Evolutionary conservation across 371 early-diverging fungal genomes (phyloP), one percentile per base, ranked within the genome.

Genomic region (Syncephalastrum racemosum): DNA sequence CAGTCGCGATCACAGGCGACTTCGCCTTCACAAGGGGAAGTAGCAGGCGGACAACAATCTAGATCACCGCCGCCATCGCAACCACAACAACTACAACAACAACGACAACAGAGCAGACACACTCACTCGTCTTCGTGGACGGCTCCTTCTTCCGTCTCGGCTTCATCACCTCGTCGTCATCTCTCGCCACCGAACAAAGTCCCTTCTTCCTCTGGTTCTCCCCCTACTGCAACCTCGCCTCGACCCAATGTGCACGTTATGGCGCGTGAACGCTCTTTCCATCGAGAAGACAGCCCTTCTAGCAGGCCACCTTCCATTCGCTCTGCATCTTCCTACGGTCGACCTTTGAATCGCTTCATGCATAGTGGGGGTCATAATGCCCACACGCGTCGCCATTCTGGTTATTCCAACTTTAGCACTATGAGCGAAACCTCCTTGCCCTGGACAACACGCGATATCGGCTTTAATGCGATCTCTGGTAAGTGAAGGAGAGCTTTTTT

Each of bases 401-500:
- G 70, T 16, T 78, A 81, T 20, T 82, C 82, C 8, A 82, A 70
- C 56, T 84, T 74, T 55, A 82, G 82, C 39, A 84, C 84, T 10
- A 73, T 84, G 66, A 82, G 82, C 23, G 84, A 84, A 59, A 77
- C 72, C n/a, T 81, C 81, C 4, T 66, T 81, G 36, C 84, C 84
- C 14, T 84, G 84, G 84, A 84, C 84, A 27, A 78, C 81, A 6
- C 73, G 71, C 27, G 85, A 85, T 60, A 85, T 85, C 63, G 85
- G 85, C 8, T 80, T 85, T 56, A 83, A 85, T 61, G 85, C 80
- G 27, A 75, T 77, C 41, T 79, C 75, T 23, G 77, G 77, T 72
- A 56, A 53, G 31, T 27, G 14, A 4, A 13, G 40, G 15, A 20
- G 48, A 18, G 41, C 14, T 53, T 22, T 31, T 2, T 31, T 31